Base-by-base conservation (phyloP, 192 early-diverging fungal species). In the Entomortierella chlamydospora region DNA sequence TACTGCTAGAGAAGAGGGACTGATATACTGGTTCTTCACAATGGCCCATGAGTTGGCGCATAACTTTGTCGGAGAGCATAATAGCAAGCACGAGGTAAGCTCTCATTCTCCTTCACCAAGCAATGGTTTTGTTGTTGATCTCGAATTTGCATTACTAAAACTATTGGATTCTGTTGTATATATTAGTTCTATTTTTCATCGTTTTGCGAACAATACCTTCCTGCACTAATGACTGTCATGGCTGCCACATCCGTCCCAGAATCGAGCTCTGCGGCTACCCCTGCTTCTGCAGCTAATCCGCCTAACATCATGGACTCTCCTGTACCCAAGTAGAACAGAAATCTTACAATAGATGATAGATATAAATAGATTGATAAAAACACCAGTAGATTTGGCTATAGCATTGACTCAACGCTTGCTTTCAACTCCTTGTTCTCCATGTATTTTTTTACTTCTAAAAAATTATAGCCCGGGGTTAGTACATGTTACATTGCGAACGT, bases 21-120 rank as follows among this genome's bases (percentile, higher is more conserved):
- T 84, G 66, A 84, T 90, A 53, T 95, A 95, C 74, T 96, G 95
- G 95, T 97, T 93, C 70, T 90, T 96, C 86, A 90, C 86, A 6
- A 81, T 87, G 47, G 92, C 91, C 57, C 95, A 97, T 80, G 95
- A 95, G 81, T 78, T 97, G 50, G 94, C 87, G 4, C 94, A 95
- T 69, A 90, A 93, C 66, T 93, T 92, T 83, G 85, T 90, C 4
- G 53, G 61, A 22, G 81, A 81, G 10, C 95, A 97, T 72, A 87
- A 92, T 69, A 83, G 88, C 28, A 64, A 89, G 56, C 94, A 95
- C 80, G 94, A 93, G 84, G 85, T 86, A 76, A 58, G 54, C 50
- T 25, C n/a, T n/a, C n/a, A 54, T 50, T 37, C 12, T 62, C 30
- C 0, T 49, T 29, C 5, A 18, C 8, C 55, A 17, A 2, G 41